Conservation (phyloP, 2,329 filamentous ascomycete genomes). For the Pseudogymnoascus sp. region DNA sequence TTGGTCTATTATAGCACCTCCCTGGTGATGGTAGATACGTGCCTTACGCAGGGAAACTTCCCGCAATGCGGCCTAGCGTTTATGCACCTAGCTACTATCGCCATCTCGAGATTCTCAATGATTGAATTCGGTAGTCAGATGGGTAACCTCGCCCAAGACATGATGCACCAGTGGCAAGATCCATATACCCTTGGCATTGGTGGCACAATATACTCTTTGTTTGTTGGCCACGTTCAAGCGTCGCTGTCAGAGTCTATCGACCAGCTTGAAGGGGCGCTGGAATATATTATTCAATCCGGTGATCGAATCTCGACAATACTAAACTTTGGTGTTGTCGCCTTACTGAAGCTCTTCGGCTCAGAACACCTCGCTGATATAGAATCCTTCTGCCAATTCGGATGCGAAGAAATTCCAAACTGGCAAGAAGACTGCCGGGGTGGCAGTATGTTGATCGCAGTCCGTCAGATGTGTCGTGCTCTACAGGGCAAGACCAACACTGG, state of each 20-base stretch:
- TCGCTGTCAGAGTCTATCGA: constrained; percentile 53
- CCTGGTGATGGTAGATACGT: constrained; percentile 60
- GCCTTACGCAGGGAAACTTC: constrained; percentile 58
- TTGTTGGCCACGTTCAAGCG: constrained; percentile 63
- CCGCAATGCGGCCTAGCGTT: constrained; percentile 65
- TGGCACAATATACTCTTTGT: constrained; percentile 62
- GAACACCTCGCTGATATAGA: constrained; percentile 66
- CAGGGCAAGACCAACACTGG: constrained; percentile 64
- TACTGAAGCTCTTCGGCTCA: constrained; percentile 63
- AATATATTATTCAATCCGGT: constrained; percentile 59
- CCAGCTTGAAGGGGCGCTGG: constrained; percentile 59
- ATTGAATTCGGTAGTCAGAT: constrained; percentile 61
- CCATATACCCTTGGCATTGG: constrained; percentile 62
- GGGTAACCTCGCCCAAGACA: constrained; percentile 54
- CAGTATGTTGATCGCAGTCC: constrained; percentile 57
- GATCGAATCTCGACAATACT: constrained; percentile 68
- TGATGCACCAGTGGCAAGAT: constrained; percentile 59
- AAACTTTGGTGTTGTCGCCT: constrained; percentile 61
- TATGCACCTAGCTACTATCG: constrained; percentile 61
- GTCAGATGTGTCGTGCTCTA: constrained; percentile 62
- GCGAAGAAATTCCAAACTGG: constrained; percentile 69
- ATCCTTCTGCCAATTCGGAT: constrained; percentile 63
- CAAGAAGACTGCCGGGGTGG: constrained; percentile 65
- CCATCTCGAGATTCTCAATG: constrained; percentile 65
- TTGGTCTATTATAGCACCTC: constrained; percentile 67